These are phyloP conservation scores for Backusella tuberculispora DNA, from an alignment of 192 early-diverging fungal genomes.

Conservation along the genomic window DNA sequence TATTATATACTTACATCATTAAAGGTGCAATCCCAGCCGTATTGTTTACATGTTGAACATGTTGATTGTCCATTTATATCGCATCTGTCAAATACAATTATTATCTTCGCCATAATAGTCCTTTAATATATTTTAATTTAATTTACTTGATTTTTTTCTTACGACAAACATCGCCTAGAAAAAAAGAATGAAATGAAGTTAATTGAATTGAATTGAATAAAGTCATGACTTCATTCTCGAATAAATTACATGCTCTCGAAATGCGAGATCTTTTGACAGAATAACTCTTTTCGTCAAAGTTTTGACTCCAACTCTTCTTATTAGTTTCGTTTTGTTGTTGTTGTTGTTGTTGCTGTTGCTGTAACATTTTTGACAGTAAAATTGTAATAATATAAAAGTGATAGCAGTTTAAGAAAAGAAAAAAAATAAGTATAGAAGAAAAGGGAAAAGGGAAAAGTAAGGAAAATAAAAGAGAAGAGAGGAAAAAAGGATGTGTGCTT, in stretches of 20 bases:
- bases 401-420: neutral
- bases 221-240: too few species aligned
- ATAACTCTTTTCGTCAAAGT: neutral
- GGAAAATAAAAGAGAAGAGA: neutral
- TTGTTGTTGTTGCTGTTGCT: neutral
- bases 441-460: neutral
- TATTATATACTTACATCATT: constrained; percentile 31
- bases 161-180: constrained; percentile 40
- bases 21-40: constrained; percentile 41
- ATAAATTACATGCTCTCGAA: constrained; percentile 29
- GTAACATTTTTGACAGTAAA: neutral
- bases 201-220: too few species aligned
- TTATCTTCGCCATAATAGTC: neutral
- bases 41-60: constrained; percentile 38
- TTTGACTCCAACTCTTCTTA: constrained; percentile 4
- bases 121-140: neutral
- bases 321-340: neutral
- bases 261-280: constrained; percentile 28
- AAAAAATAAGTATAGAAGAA: neutral
- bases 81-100: constrained; percentile 25
- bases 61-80: constrained; percentile 21
- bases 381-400: neutral
- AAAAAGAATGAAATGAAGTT: neutral
- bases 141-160: constrained; percentile 39
- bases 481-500: neutral